Evolutionary conservation across 2,329 filamentous ascomycete genomes (phyloP).

Genomic region (Fusarium sororula): DNA sequence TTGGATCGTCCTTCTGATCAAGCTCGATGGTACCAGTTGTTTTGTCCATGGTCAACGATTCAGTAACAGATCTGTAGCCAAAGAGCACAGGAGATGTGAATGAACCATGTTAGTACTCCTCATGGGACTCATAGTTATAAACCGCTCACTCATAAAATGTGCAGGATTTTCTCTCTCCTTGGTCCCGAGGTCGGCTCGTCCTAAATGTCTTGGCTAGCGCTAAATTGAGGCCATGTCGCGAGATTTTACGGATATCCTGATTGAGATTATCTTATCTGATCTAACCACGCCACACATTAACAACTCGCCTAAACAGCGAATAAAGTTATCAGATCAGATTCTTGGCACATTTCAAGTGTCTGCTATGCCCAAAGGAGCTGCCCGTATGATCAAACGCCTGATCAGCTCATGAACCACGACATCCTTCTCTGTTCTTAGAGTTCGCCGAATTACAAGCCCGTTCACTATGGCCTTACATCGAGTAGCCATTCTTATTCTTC

Average conservation of each 20-base stretch:
- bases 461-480: rapidly evolving
- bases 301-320: neutral
- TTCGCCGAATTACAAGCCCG: too few species aligned
- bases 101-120: neutral
- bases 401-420: neutral
- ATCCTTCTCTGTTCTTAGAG: neutral
- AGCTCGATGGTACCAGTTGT: neutral
- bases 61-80: neutral
- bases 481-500: neutral
- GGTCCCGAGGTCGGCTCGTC: neutral
- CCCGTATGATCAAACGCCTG: neutral
- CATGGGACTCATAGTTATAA: neutral
- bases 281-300: neutral
- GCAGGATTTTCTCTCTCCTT: neutral
- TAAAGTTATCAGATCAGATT: neutral
- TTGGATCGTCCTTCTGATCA: neutral
- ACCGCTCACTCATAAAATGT: rapidly evolving
- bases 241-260: neutral
- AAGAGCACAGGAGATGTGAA: too few species aligned
- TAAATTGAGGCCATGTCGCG: neutral
- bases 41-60: neutral
- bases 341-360: neutral
- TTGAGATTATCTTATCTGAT: conserved; percentile 2
- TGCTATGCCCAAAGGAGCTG: neutral
- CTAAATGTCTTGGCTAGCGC: neutral